Percentiles rank a stretch among this genome's conserved stretches.
These are phyloP conservation scores for Heteromeles arbutifolia DNA, from an alignment of 306 rosid genomes.

Conservation along the genomic window DNA sequence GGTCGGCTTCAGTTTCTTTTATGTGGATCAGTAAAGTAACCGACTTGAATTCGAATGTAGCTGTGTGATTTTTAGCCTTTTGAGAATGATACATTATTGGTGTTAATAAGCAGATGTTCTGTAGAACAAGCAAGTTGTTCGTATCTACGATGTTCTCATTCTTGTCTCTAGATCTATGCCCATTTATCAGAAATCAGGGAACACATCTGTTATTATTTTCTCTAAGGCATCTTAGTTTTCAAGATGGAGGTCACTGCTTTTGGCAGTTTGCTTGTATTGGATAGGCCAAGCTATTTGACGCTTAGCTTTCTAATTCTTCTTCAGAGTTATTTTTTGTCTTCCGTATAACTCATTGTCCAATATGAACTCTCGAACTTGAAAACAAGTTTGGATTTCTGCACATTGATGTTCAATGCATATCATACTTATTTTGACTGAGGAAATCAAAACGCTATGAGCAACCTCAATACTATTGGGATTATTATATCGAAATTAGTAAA, in stretches of 20 bases:
- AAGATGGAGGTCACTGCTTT: not conserved
- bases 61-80: not conserved
- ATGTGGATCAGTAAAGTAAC: not conserved
- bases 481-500: not conserved
- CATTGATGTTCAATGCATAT: not conserved
- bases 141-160: not conserved
- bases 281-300: not conserved
- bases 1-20: not conserved
- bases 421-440: not conserved
- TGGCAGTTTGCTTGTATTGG: not conserved
- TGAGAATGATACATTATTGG: not conserved
- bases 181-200: not conserved
- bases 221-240: not conserved
- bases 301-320: not conserved
- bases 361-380: not conserved
- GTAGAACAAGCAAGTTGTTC: not conserved
- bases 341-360: not conserved
- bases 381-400: not conserved
- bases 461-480: not conserved
- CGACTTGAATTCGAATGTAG: not conserved
- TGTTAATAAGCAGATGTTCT: not conserved
- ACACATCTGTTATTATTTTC: not conserved
- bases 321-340: not conserved
- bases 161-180: not conserved
- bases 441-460: not conserved